Evolutionary conservation across 345 rosid species (phyloP).

Genomic region (Eutrema japonicum): DNA sequence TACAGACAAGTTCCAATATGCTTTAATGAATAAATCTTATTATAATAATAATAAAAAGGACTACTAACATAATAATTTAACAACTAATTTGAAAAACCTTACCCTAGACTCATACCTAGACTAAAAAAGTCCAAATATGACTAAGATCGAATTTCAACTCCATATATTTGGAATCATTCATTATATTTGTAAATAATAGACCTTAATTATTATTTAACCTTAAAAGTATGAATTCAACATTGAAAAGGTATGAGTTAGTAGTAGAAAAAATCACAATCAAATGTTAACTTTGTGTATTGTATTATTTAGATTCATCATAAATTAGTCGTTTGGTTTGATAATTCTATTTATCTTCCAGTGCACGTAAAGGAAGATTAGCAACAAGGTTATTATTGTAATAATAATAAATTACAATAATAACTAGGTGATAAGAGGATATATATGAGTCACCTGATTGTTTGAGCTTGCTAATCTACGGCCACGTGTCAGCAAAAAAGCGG

Average conservation of each 20-base stretch:
- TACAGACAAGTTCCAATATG: conserved; percentile 5
- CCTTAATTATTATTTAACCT: neutral
- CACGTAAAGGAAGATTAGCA: conserved; percentile 42
- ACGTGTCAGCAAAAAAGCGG: conserved; percentile 38
- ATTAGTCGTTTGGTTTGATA: conserved; percentile 28
- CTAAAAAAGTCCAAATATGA: conserved; percentile 31
- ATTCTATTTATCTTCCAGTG: conserved; percentile 28
- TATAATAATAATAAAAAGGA: neutral
- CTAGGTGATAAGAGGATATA: conserved; percentile 10
- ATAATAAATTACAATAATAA: neutral
- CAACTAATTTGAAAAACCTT: conserved; percentile 15
- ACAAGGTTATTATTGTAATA: conserved; percentile 13
- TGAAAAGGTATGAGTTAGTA: conserved; percentile 9
- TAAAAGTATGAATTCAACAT: neutral
- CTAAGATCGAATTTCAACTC: conserved; percentile 36
- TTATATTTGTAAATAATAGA: neutral
- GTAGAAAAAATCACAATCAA: neutral
- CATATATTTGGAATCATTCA: conserved; percentile 3
- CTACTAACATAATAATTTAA: conserved; percentile 10
- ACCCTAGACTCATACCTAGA: conserved; percentile 14
- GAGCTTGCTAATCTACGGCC: conserved; percentile 17
- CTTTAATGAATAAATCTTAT: neutral
- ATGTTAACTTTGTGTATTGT: neutral
- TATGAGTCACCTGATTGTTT: conserved; percentile 13
- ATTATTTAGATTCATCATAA: conserved; percentile 1